Evolutionary conservation across 257 asterid genomes (phyloP).

Genomic region (Anisodus acutangulus): DNA sequence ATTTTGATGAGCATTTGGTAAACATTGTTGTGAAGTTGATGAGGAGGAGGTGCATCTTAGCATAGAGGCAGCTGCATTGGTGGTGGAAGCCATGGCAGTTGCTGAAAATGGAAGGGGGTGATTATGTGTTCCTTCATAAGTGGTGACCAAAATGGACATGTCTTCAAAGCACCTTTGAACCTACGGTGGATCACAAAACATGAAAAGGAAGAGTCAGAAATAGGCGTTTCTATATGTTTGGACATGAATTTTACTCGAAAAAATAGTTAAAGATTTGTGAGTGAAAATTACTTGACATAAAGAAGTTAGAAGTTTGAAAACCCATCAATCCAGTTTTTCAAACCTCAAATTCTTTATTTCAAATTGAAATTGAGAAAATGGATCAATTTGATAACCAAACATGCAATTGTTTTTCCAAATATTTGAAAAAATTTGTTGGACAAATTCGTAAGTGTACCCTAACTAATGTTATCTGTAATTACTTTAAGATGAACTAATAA

Average conservation of each 20-base stretch:
- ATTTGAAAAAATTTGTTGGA: not conserved
- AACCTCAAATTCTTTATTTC: not conserved
- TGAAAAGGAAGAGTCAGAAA: not conserved
- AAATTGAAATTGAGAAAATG: not conserved
- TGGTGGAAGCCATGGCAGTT: slow-evolving; percentile 57
- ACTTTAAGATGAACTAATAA: too few relatives aligned
- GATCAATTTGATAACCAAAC: not conserved
- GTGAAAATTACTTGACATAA: not conserved
- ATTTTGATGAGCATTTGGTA: not conserved
- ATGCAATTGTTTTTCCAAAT: not conserved
- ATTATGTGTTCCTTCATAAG: slow-evolving; percentile 66
- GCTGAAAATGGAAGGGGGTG: slow-evolving; percentile 59
- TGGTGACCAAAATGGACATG: slow-evolving; percentile 51
- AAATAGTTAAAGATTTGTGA: not conserved
- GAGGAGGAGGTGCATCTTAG: slow-evolving; percentile 48
- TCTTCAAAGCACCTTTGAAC: slow-evolving; percentile 58
- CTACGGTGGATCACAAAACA: slow-evolving; percentile 31
- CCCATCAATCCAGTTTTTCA: too few relatives aligned
- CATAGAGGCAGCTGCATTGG: slow-evolving; percentile 56
- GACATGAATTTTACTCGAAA: not conserved
- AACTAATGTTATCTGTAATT: not conserved
- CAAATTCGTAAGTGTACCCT: not conserved
- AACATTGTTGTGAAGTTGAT: slow-evolving; percentile 30
- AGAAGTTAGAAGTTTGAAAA: not conserved
- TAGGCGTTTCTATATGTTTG: not conserved